phyloP scores from a whole-genome alignment of 2,329 filamentous ascomycete genomes.

The Akanthomyces uredinophilus region DNA sequence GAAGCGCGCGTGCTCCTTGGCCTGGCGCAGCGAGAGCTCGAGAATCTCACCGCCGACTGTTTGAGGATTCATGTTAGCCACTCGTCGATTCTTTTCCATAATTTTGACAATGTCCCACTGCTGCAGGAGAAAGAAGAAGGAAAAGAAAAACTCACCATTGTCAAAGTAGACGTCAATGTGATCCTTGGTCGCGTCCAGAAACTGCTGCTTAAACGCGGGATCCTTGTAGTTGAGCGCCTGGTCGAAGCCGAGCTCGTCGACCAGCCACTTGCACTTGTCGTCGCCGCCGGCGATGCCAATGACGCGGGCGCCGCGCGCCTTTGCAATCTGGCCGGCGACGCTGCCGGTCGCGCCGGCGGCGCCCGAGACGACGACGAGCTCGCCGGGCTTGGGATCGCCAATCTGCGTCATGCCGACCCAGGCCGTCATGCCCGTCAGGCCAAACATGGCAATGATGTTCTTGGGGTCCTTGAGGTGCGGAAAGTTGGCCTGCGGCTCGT shows the following conservation, averaged over 20 bases:
- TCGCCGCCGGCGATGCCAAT: slow-evolving; percentile 61
- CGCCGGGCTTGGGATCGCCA: slow-evolving; percentile 61
- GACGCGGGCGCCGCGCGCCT: slow-evolving; percentile 59
- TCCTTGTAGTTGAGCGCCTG: slow-evolving; percentile 66
- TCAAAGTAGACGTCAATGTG: slow-evolving; percentile 69
- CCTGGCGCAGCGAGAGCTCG: slow-evolving; percentile 58
- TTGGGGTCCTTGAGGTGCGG: slow-evolving; percentile 41
- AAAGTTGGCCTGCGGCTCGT: slow-evolving; percentile 36
- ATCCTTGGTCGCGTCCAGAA: slow-evolving; percentile 53
- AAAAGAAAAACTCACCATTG: slow-evolving; percentile 45
- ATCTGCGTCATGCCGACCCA: slow-evolving; percentile 70
- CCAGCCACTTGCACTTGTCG: slow-evolving; percentile 64
- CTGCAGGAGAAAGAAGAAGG: no score
- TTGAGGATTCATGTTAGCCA: not conserved
- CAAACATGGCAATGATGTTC: slow-evolving; percentile 58
- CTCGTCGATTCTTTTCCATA: no score
- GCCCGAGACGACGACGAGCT: slow-evolving; percentile 72
- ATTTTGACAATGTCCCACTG: no score
- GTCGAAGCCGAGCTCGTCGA: slow-evolving; percentile 60
- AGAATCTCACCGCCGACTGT: slow-evolving; percentile 67
- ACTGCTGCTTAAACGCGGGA: slow-evolving; percentile 52
- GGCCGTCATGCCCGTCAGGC: slow-evolving; percentile 67
- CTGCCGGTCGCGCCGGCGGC: slow-evolving; percentile 75
- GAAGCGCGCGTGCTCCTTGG: slow-evolving; percentile 60
- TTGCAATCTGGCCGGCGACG: slow-evolving; percentile 73